These are phyloP conservation scores for Sugiyamaella mastotermitis DNA, from an alignment of 805 yeast species.

Conservation along the genomic window DNA sequence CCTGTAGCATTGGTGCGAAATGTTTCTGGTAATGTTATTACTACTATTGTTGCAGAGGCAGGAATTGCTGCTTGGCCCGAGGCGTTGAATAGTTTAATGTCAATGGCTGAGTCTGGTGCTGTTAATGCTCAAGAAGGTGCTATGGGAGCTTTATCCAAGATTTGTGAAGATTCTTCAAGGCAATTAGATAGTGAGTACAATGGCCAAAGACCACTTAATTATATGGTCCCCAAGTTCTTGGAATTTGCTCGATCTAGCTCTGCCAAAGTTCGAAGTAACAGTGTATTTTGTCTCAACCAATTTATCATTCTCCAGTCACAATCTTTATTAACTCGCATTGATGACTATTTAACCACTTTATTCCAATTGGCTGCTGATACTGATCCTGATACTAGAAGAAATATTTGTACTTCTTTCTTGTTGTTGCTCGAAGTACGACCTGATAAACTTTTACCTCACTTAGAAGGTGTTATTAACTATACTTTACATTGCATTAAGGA, in stretches of 20 bases:
- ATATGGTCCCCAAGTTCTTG: constrained; percentile 61
- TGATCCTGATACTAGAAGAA: constrained; percentile 55
- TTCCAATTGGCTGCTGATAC: constrained; percentile 65
- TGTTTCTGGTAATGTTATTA: constrained; percentile 85
- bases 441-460: constrained; percentile 70
- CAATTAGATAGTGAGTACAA: constrained; percentile 59
- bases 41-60: constrained; percentile 64
- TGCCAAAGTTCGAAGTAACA: constrained; percentile 50
- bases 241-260: constrained; percentile 38
- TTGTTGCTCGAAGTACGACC: constrained; percentile 69
- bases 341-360: constrained; percentile 55
- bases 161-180: constrained; percentile 80
- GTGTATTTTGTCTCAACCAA: constrained; percentile 70
- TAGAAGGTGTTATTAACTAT: constrained; percentile 81
- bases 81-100: constrained; percentile 61
- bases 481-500: constrained; percentile 71
- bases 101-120: constrained; percentile 46
- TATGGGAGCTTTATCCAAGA: constrained; percentile 72
- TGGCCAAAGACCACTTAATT: constrained; percentile 62
- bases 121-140: constrained; percentile 63
- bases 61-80: constrained; percentile 74
- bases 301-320: constrained; percentile 67
- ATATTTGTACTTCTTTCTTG: constrained; percentile 72
- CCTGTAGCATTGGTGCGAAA: constrained; percentile 62
- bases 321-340: constrained; percentile 52